Percentiles rank a stretch among this genome's conserved stretches.
phyloP scores from a whole-genome alignment of 352 stramenopile genomes.

The Pythium plurisporium region DNA sequence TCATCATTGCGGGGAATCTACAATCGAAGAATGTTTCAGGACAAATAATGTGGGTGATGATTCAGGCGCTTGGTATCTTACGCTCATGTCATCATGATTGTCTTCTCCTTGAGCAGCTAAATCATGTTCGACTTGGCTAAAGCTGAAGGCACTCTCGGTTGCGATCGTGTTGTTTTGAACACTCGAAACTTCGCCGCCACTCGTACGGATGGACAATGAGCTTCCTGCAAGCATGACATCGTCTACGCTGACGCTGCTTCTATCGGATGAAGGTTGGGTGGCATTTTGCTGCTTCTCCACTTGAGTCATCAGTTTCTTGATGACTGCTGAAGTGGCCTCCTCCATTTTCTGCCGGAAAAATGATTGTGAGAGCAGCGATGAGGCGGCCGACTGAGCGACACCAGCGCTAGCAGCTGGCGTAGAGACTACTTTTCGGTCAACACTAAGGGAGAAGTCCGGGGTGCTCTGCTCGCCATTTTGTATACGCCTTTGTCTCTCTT shows the following conservation, averaged over 20 bases:
- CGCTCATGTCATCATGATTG: not conserved
- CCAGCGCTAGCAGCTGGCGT: slow-evolving; percentile 13
- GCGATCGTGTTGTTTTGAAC: slow-evolving; percentile 18
- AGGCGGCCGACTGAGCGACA: slow-evolving; percentile 25
- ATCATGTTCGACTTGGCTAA: slow-evolving; percentile 23
- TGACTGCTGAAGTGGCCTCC: slow-evolving; percentile 49
- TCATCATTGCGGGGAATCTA: slow-evolving; percentile 12
- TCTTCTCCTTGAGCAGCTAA: not conserved
- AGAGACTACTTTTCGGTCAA: slow-evolving; percentile 34
- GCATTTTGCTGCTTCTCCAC: not conserved
- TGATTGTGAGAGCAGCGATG: slow-evolving; percentile 71
- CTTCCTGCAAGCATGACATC: not conserved
- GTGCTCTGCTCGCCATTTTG: slow-evolving; percentile 47
- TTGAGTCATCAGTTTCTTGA: slow-evolving; percentile 37
- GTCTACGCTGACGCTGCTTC: not conserved
- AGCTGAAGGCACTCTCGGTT: slow-evolving; percentile 26
- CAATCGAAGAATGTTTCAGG: not conserved
- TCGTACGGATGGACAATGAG: not conserved
- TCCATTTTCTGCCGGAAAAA: slow-evolving; percentile 81
- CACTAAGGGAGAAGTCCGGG: slow-evolving; percentile 44
- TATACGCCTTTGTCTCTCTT: slow-evolving; percentile 55
- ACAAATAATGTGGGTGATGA: too few species aligned
- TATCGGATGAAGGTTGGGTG: not conserved
- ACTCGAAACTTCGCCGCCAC: not conserved
- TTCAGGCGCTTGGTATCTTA: not conserved